These are phyloP conservation scores for Ogataea parapolymorpha DNA, from an alignment of 805 yeast species.

Conservation along the genomic window DNA sequence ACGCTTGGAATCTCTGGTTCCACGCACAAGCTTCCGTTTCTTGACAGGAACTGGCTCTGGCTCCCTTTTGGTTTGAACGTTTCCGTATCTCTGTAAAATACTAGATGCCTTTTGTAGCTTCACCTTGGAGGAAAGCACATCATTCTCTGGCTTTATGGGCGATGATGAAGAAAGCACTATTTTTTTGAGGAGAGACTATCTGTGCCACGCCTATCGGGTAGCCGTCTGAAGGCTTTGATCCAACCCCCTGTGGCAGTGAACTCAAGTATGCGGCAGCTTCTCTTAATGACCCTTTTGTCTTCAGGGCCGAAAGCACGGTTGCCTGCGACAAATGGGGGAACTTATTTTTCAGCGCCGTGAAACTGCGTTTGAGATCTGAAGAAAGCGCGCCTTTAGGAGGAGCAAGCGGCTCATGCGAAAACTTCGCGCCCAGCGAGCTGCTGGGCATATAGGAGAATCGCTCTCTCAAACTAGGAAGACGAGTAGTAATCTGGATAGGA, in stretches of 20 bases:
- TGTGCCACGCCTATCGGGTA: conserved; percentile 13
- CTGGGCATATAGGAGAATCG: conserved; percentile 38
- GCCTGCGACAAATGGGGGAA: conserved; percentile 32
- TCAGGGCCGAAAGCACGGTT: conserved; percentile 32
- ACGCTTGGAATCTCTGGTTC: conserved; percentile 25
- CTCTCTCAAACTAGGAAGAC: conserved; percentile 37
- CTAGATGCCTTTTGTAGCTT: conserved; percentile 18
- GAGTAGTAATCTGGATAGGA: conserved; percentile 22
- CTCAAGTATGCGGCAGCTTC: conserved; percentile 31
- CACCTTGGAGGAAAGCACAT: conserved; percentile 29
- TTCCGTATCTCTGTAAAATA: conserved; percentile 26
- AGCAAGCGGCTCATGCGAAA: conserved; percentile 4
- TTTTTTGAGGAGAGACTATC: conserved; percentile 10
- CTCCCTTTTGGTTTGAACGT: conserved; percentile 1
- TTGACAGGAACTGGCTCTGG: conserved; percentile 23
- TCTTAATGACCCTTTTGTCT: conserved; percentile 29
- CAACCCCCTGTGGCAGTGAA: conserved; percentile 19
- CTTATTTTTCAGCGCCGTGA: conserved; percentile 30
- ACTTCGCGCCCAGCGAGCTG: conserved; percentile 4
- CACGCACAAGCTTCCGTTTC: conserved; percentile 24
- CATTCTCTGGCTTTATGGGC: conserved; percentile 19
- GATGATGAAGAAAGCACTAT: conserved; percentile 20
- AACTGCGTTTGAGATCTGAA: conserved; percentile 27
- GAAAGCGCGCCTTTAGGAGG: conserved; percentile 20
- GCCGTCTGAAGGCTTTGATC: conserved; percentile 7